Evolutionary conservation across 2,329 filamentous ascomycete genomes (phyloP).

Genomic region (Colletotrichum falcatum): DNA sequence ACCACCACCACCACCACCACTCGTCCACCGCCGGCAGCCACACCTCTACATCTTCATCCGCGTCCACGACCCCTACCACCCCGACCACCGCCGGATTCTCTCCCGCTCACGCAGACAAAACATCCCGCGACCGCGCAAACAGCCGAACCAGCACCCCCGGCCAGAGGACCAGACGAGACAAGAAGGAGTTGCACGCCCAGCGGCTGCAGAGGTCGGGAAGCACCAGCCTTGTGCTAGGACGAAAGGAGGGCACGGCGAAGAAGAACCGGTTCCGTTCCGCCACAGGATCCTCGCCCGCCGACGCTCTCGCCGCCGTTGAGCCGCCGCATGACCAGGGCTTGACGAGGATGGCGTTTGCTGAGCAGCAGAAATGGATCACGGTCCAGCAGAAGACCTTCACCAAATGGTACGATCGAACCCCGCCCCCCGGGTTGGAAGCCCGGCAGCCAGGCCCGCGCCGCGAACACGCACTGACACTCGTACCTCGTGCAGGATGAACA

Average conservation of each 20-base stretch:
- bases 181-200: slow-evolving; percentile 63
- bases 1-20: slow-evolving; percentile 21
- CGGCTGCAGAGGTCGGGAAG: slow-evolving; percentile 59
- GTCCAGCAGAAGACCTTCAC: slow-evolving; percentile 99
- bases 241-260: slow-evolving; percentile 46
- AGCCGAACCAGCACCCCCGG: slow-evolving; percentile 45
- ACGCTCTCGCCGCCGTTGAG: slow-evolving; percentile 59
- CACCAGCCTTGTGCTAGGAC: slow-evolving; percentile 50
- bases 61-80: slow-evolving; percentile 47
- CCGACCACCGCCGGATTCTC: slow-evolving; percentile 44
- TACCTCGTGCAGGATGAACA: slow-evolving; percentile 80
- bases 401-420: slow-evolving; percentile 73
- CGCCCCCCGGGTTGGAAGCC: slow-evolving; percentile 3
- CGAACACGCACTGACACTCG: slow-evolving; percentile 38
- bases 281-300: slow-evolving; percentile 52
- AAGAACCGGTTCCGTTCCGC: slow-evolving; percentile 52
- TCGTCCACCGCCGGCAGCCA: slow-evolving; percentile 38
- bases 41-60: slow-evolving; percentile 43
- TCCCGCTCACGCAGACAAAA: slow-evolving; percentile 41
- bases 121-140: slow-evolving; percentile 42
- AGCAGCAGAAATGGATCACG: slow-evolving; percentile 76
- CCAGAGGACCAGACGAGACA: slow-evolving; percentile 57
- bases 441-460: neutral
- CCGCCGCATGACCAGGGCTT: slow-evolving; percentile 63
- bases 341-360: slow-evolving; percentile 72